Evolutionary conservation across 1,284 basidiomycete species (phyloP), one percentile per base, ranked within the genome.

Genomic region (Meripilus lineatus): DNA sequence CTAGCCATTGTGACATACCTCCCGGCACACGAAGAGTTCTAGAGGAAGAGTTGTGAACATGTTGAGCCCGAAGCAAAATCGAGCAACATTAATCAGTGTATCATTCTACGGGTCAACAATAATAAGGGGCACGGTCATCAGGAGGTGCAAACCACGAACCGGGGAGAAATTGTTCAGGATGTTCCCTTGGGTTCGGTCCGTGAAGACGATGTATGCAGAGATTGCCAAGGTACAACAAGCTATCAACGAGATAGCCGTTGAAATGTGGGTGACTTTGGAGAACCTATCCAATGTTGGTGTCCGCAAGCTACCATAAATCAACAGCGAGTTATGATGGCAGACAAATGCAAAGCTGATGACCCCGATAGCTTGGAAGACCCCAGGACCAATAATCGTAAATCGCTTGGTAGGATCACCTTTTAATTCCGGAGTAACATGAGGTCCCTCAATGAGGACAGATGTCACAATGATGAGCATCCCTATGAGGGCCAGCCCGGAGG

Each of bases 1-100:
- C 14, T 26, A 43, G n/a, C 26, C 21, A n/a, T 18, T 10, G 38
- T 11, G 46, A 46, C 50, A n/a, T 47, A 87, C 91, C 72, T 97
- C 93, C 68, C 93, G 77, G 58, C 93, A 96, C 13, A 97, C 93
- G 60, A 97, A 96, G 17, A 93, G 72, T 59, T 97, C 93, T 38
- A 97, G 71, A 1, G 93, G 93, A 15, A 94, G 77, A 0, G 95
- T 99, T 1, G 94, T 96, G 57, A 96, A 95, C 95, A 99, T 99
- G 67, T 99, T 99, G 49, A 95, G 66, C 4, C 95, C 95, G 58
- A 99, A 98, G 58, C 89, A 93, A 56, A 97, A 91, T 18, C 94
- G 79, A 5, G 95, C 95, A 43, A 98, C 75, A 61, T 98, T 95
- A 66, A 95, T 93, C 45, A 95, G 57, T 21, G 83, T 79, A 61